A percentile compares a stretch with the other conserved stretches of the same genome.
These are phyloP conservation scores for Alternaria burnsii DNA, from an alignment of 2,329 filamentous ascomycete species.

Conservation along the genomic window DNA sequence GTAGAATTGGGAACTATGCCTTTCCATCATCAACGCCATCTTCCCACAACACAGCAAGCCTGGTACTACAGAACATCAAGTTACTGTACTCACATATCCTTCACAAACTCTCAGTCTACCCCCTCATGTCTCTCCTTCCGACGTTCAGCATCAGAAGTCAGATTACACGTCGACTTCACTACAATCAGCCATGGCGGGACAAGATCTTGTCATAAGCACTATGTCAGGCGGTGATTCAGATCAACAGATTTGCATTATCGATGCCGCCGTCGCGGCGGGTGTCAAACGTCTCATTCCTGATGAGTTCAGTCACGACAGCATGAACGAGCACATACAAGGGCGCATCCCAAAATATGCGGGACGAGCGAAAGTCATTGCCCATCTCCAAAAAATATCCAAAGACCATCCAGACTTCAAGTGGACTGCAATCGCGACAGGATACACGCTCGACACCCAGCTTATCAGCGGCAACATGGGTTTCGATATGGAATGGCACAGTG, in stretches of 20 bases:
- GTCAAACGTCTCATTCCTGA: slow-evolving; percentile 54
- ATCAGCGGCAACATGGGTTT: slow-evolving; percentile 48
- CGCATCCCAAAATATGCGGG: slow-evolving; percentile 42
- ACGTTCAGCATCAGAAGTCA: slow-evolving; percentile 31
- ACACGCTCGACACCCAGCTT: slow-evolving; percentile 43
- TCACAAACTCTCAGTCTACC: slow-evolving; percentile 33
- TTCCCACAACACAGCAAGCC: slow-evolving; percentile 6
- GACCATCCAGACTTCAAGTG: slow-evolving; percentile 38
- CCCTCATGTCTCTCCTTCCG: slow-evolving; percentile 14
- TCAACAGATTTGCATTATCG: slow-evolving; percentile 45
- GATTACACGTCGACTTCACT: slow-evolving; percentile 47
- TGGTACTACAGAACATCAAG: slow-evolving; percentile 11
- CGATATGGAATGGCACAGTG: slow-evolving; percentile 52
- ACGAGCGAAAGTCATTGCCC: slow-evolving; percentile 40
- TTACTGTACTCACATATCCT: slow-evolving; percentile 39
- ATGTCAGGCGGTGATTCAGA: slow-evolving; percentile 38
- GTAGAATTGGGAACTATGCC: slow-evolving; percentile 37
- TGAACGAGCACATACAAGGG: slow-evolving; percentile 41
- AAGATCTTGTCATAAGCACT: slow-evolving; percentile 51
- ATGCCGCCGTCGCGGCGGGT: slow-evolving; percentile 51
- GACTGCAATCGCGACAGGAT: slow-evolving; percentile 48
- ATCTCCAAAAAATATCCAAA: slow-evolving; percentile 33
- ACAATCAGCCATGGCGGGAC: slow-evolving; percentile 42
- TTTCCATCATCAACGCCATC: slow-evolving; percentile 37
- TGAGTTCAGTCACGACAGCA: slow-evolving; percentile 52